Conservation (phyloP, 192 early-diverging fungal species). For the Allomyces macrogynus region DNA sequence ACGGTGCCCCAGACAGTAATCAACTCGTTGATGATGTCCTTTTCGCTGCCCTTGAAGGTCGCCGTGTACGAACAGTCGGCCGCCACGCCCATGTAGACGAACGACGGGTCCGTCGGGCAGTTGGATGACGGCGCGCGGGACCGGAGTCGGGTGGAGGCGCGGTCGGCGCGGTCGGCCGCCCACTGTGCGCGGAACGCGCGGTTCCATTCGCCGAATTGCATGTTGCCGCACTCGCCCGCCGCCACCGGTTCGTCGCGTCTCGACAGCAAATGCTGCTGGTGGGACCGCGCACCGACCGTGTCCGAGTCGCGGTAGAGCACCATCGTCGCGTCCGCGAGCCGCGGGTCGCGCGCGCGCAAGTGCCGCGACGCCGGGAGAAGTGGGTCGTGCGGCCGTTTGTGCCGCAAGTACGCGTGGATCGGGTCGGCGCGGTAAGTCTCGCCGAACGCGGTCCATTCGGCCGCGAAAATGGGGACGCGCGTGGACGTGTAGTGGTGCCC, state of each 20-base stretch:
- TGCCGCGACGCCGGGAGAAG: slow-evolving; percentile 9
- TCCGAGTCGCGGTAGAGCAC: slow-evolving; percentile 46
- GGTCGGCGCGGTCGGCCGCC: no score
- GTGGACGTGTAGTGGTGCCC: no score
- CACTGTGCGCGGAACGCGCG: no score
- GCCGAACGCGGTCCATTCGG: slow-evolving; percentile 24
- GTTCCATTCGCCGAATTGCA: no score
- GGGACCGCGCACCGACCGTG: not conserved
- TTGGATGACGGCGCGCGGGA: no score
- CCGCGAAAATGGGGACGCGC: slow-evolving; percentile 24
- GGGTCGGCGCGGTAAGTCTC: slow-evolving; percentile 41
- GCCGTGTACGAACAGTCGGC: not conserved
- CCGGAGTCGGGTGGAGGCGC: no score
- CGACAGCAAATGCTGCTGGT: no score
- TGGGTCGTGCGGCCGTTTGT: slow-evolving; percentile 31
- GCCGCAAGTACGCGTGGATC: slow-evolving; percentile 22
- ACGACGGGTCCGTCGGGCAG: no score
- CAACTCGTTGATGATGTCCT: not conserved
- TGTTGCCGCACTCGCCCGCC: no score
- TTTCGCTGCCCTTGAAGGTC: not conserved
- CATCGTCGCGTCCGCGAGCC: slow-evolving; percentile 17
- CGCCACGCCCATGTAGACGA: not conserved
- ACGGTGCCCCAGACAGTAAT: not conserved
- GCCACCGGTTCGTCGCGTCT: no score
- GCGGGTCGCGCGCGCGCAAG: slow-evolving; percentile 6